Conservation (phyloP, 2,329 filamentous ascomycete genomes). For the Malbranchea zuffiana region DNA sequence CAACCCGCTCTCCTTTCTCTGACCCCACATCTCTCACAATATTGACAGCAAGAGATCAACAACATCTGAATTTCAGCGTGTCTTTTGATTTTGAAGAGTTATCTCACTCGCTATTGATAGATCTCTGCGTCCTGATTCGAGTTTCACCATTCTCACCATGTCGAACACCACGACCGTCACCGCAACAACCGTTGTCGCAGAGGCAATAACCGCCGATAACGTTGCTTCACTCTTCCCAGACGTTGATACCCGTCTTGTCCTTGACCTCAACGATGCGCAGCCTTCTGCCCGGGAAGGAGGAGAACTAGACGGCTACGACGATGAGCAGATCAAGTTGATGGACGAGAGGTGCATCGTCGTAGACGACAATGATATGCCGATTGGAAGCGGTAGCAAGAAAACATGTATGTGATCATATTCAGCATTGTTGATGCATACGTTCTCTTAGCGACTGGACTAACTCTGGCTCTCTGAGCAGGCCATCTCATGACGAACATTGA, state of each 20-base stretch:
- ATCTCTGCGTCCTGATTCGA: too few relatives aligned
- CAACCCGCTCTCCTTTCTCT: too few relatives aligned
- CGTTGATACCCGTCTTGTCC: conserved; percentile 51
- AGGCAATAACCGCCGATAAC: conserved; percentile 70
- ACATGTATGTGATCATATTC: conserved; percentile 52
- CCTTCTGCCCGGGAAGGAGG: conserved; percentile 43
- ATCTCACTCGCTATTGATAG: too few relatives aligned
- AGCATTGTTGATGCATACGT: not conserved
- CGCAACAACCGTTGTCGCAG: conserved; percentile 40
- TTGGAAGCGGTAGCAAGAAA: conserved; percentile 97
- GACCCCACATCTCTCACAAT: too few relatives aligned
- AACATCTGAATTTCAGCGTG: too few relatives aligned
- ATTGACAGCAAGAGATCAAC: too few relatives aligned
- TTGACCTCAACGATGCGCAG: conserved; percentile 38
- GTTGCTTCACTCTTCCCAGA: conserved; percentile 85
- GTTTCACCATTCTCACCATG: not conserved
- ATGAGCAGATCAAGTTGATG: conserved; percentile 96
- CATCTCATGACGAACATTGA: conserved; percentile 99
- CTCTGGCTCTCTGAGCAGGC: conserved; percentile 43
- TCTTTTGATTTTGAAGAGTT: too few relatives aligned
- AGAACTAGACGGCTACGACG: conserved; percentile 83
- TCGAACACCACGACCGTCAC: conserved; percentile 21
- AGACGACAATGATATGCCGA: conserved; percentile 81
- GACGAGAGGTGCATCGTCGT: conserved; percentile 97
- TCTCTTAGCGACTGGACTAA: conserved; percentile 1